Percentiles rank a stretch among this genome's conserved stretches.
phyloP scores from a whole-genome alignment of 345 rosid species.

The Arabidopsis arenosa region DNA sequence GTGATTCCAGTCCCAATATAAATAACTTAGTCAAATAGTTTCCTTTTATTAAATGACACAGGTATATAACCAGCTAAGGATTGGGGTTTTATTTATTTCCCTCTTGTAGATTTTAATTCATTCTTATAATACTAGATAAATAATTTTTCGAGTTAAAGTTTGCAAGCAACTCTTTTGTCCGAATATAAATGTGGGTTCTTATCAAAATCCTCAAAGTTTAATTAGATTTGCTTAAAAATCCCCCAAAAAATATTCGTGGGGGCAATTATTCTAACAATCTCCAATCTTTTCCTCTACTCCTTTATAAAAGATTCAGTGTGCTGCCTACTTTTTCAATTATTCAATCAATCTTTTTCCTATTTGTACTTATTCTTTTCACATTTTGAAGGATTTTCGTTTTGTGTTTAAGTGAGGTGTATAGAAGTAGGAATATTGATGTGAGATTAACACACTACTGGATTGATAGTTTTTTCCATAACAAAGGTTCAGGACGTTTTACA shows the following conservation, averaged over 20 bases:
- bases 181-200: slow-evolving; percentile 19
- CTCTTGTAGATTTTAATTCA: background rate
- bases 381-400: slow-evolving; percentile 5
- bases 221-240: slow-evolving; percentile 31
- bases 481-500: background rate
- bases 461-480: background rate
- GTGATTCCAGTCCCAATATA: too few relatives aligned
- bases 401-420: slow-evolving; percentile 12
- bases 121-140: background rate
- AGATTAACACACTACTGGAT: slow-evolving; percentile 5
- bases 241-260: slow-evolving; percentile 29
- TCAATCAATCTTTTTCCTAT: slow-evolving; percentile 31
- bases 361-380: slow-evolving; percentile 38
- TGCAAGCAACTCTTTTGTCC: slow-evolving; percentile 35
- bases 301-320: slow-evolving; percentile 43
- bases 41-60: too few relatives aligned
- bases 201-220: slow-evolving; percentile 11
- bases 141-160: slow-evolving; percentile 14
- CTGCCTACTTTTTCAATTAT: slow-evolving; percentile 36
- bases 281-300: slow-evolving; percentile 19
- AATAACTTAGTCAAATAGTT: too few relatives aligned
- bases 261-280: slow-evolving; percentile 30
- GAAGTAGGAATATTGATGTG: slow-evolving; percentile 11
- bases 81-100: background rate
- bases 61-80: too few relatives aligned